Evolutionary conservation across 768 basidiomycete species (phyloP).

Genomic region (Chiua virens): DNA sequence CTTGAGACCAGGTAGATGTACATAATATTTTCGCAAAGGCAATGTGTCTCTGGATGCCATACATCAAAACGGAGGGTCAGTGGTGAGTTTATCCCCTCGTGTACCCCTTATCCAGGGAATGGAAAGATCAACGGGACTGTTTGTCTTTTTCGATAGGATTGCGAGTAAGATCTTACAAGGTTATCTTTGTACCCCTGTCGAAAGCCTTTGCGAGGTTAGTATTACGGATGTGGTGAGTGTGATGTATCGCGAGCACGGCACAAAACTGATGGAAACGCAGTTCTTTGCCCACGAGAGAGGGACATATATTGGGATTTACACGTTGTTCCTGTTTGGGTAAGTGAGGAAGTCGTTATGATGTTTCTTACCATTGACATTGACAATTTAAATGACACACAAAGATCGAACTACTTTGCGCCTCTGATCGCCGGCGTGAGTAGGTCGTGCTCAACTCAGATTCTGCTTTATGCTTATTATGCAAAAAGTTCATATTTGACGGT

Average conservation of each 20-base stretch:
- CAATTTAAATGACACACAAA: background rate
- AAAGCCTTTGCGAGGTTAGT: conserved; percentile 22
- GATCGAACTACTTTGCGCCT: conserved; percentile 22
- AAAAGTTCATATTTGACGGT: conserved; percentile 18
- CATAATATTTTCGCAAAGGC: no score
- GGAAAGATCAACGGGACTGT: background rate
- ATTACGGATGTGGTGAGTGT: conserved; percentile 14
- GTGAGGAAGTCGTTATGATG: background rate
- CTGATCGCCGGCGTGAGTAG: conserved; percentile 20
- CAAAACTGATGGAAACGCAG: conserved; percentile 1
- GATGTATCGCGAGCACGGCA: no score
- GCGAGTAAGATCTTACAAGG: conserved; percentile 21
- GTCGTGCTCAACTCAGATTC: background rate
- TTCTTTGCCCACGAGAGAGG: conserved; percentile 23
- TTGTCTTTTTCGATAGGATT: conserved; percentile 6
- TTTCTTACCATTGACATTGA: background rate
- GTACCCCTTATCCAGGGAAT: background rate
- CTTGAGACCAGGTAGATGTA: no score
- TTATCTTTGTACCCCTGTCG: conserved; percentile 22
- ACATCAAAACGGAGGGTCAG: conserved; percentile 18
- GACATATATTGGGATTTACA: conserved; percentile 20
- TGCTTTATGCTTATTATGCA: background rate
- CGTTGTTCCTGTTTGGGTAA: conserved; percentile 18
- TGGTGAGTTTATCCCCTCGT: conserved; percentile 6
- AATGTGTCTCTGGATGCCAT: no score